Percentiles rank a stretch among this genome's conserved stretches.
Conservation (phyloP, 129 eudicot genomes). For the Flaveria sonorensis region DNA sequence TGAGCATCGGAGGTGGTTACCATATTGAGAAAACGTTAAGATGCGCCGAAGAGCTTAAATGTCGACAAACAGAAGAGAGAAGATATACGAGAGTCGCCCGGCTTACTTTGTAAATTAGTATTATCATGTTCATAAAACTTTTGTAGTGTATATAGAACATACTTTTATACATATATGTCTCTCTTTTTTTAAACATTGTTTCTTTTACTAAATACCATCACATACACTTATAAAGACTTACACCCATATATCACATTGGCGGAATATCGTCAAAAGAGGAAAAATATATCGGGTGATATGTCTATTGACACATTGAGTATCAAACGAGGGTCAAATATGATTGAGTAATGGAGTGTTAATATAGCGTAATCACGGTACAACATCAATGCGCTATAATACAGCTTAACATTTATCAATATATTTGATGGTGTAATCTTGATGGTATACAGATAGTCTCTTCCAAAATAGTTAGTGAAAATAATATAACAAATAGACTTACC, state of each 20-base stretch:
- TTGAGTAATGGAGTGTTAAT: too few relatives aligned
- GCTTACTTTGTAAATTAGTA: constrained; percentile 36
- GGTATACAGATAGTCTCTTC: background rate
- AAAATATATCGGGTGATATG: background rate
- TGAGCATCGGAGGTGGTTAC: constrained; percentile 81
- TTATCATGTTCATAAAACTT: background rate
- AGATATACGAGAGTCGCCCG: constrained; percentile 41
- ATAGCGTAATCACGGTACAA: too few relatives aligned
- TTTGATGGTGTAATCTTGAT: too few relatives aligned
- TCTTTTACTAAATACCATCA: too few relatives aligned
- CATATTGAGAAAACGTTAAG: constrained; percentile 70
- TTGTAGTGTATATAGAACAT: background rate
- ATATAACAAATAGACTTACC: background rate
- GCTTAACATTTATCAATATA: too few relatives aligned
- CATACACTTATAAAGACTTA: too few relatives aligned
- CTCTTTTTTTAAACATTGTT: too few relatives aligned
- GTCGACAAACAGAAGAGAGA: constrained; percentile 32
- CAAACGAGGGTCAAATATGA: background rate
- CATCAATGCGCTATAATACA: too few relatives aligned
- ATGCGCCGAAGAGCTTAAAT: constrained; percentile 58
- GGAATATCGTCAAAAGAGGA: too few relatives aligned
- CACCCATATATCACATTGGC: too few relatives aligned
- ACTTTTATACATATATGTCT: background rate
- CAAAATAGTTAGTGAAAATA: background rate
- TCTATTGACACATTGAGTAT: background rate